phyloP scores from a whole-genome alignment of 306 rosid genomes.

The Mimosa bimucronata region DNA sequence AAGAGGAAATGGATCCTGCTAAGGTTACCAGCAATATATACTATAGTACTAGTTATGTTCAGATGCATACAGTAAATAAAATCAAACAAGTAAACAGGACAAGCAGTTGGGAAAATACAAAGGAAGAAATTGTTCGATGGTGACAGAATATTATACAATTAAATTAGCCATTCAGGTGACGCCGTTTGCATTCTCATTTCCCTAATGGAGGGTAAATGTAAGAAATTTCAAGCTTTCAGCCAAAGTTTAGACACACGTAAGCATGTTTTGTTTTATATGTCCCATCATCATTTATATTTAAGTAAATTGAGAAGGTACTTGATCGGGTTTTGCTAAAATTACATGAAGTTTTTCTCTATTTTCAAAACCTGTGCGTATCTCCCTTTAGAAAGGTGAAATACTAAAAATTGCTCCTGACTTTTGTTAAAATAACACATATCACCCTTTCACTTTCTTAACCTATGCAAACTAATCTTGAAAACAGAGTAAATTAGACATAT shows the following conservation, averaged over 20 bases:
- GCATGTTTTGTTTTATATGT: background rate
- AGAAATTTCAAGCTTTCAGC: background rate
- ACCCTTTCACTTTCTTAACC: background rate
- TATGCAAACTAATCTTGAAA: background rate
- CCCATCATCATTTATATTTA: background rate
- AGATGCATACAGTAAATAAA: background rate
- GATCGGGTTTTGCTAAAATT: background rate
- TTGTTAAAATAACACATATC: background rate
- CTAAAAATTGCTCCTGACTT: background rate
- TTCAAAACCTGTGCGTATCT: background rate
- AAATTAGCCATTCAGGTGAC: background rate
- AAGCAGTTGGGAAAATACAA: background rate
- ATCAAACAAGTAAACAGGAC: background rate
- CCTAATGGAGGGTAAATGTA: background rate
- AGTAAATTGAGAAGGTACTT: background rate
- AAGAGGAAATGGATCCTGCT: conserved; percentile 14
- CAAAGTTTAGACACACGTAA: background rate
- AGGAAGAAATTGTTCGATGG: background rate
- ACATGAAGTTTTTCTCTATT: too few species aligned
- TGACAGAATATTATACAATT: background rate
- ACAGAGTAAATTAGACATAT: background rate
- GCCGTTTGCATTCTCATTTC: background rate
- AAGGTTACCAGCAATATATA: conserved; percentile 8
- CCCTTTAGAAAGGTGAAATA: background rate
- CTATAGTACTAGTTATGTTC: conserved; percentile 6